A percentile compares a stretch with the other conserved stretches of the same genome.
phyloP scores from a whole-genome alignment of 139 green algal species.

The Nannochloris sp. region DNA sequence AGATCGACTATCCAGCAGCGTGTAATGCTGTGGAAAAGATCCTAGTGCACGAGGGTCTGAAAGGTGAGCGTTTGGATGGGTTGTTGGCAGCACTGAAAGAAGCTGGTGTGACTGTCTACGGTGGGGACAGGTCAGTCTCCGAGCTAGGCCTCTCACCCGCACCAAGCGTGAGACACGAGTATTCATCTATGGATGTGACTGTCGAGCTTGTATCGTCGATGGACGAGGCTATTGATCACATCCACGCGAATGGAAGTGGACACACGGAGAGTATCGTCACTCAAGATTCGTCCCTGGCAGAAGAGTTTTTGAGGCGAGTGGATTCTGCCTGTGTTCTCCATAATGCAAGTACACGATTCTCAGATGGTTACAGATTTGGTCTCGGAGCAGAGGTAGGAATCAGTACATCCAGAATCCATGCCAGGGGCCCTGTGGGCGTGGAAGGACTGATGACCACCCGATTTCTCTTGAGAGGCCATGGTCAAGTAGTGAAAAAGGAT shows the following conservation, averaged over 20 bases:
- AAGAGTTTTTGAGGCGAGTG: constrained; percentile 79
- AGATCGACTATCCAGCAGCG: constrained; percentile 94
- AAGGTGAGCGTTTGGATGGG: constrained; percentile 22
- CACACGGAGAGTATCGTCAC: constrained; percentile 86
- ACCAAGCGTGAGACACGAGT: constrained; percentile 70
- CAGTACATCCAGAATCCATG: constrained; percentile 93
- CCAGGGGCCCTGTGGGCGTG: constrained; percentile 92
- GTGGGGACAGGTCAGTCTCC: constrained; percentile 31
- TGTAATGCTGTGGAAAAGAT: constrained; percentile 98
- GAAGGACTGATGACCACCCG: constrained; percentile 95
- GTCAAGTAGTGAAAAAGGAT: constrained; percentile 89
- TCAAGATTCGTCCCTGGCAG: constrained; percentile 38
- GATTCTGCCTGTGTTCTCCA: constrained; percentile 92
- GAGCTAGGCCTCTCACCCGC: constrained; percentile 44
- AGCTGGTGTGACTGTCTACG: constrained; percentile 48
- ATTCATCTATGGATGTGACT: constrained; percentile 68
- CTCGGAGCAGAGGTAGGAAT: constrained; percentile 95
- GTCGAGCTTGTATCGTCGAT: constrained; percentile 79
- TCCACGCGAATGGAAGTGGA: constrained; percentile 74
- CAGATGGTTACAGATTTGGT: constrained; percentile 93
- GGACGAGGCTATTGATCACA: constrained; percentile 82
- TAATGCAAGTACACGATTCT: constrained; percentile 91
- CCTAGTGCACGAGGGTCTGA: constrained; percentile 58
- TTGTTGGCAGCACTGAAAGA: constrained; percentile 46
- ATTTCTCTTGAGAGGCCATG: constrained; percentile 76